Evolutionary conservation across 75 land plant genomes (phyloP), one percentile per base, ranked within the genome.

Genomic region (Chamaecyparis obtusa): DNA sequence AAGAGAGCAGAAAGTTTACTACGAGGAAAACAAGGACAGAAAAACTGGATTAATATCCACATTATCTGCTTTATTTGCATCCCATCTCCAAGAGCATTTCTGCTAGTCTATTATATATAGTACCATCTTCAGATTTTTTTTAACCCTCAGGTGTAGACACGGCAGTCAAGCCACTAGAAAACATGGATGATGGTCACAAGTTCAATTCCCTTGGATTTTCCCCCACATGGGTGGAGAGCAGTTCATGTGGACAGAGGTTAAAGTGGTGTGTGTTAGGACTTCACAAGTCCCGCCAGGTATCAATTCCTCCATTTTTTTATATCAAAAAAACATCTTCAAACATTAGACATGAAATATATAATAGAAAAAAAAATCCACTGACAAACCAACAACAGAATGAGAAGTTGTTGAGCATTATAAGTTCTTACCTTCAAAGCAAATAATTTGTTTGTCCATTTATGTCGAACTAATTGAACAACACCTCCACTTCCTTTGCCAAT

Each of bases 401-500:
- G n/a, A 24, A 64, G 27, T 64, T n/a, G 6, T 24, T 60, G 21
- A 2, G 14, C 33, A 57, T 24, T 39, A 60, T 37, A 77, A 27
- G 13, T 19, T 60, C 87, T 79, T 86, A 97, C 99, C 95, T 97
- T 96, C 35, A 97, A 84, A 71, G 99, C 99, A 88, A 95, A 97
- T 71, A 94, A 91, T 81, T 95, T 92, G 48, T 92, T 92, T 35
- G 98, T 95, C 96, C 95, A 97, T 88, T 96, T 96, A 88, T 97
- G 98, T n/a, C 93, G 95, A 56, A 97, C 98, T 69, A 97, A 88
- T 88, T 94, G 98, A 88, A 97, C 99, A 91, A 94, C 92, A 56
- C 96, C 99, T 78, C 97, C 92, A 90, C 88, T 92, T 19, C 98
- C 98, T 90, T 97, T 95, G 21, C 98, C 99, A 69, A 97, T 91